phyloP scores from a whole-genome alignment of 192 early-diverging fungal species.

The Thamnidium elegans region DNA sequence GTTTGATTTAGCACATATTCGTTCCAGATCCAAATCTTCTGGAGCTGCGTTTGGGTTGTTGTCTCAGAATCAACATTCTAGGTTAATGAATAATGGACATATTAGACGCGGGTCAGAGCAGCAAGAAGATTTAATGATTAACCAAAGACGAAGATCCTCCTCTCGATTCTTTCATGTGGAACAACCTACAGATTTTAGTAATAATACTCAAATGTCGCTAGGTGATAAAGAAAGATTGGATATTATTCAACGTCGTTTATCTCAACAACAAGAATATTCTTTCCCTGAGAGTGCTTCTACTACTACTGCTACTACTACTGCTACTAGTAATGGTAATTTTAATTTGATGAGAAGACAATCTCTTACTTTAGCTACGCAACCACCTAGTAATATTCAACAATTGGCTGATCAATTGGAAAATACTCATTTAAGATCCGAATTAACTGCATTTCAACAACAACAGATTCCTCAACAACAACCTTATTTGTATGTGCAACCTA shows the following conservation, averaged over 20 bases:
- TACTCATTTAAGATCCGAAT: constrained; percentile 15
- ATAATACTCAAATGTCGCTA: constrained; percentile 21
- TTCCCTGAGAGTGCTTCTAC: constrained; percentile 12
- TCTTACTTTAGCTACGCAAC: constrained; percentile 27
- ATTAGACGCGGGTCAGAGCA: constrained; percentile 45
- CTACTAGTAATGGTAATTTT: neutral
- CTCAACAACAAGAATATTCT: constrained; percentile 42
- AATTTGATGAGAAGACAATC: constrained; percentile 3
- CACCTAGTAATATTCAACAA: constrained; percentile 59
- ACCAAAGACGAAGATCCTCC: constrained; percentile 25
- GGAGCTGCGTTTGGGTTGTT: constrained; percentile 64
- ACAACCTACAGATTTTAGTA: constrained; percentile 1
- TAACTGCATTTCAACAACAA: neutral
- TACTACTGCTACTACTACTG: neutral
- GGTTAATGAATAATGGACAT: constrained; percentile 34
- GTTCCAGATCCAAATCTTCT: constrained; percentile 62
- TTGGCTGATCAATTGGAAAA: constrained; percentile 41
- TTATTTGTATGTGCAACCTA: constrained; percentile 9
- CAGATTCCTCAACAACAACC: constrained; percentile 11
- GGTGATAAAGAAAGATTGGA: constrained; percentile 49
- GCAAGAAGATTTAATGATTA: constrained; percentile 38
- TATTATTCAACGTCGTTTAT: constrained; percentile 57
- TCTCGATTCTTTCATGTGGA: constrained; percentile 14
- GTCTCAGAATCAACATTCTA: constrained; percentile 46
- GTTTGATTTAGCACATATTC: constrained; percentile 41